These are phyloP conservation scores for Yamadazyma scolyti DNA, from an alignment of 805 yeast genomes.

Conservation along the genomic window DNA sequence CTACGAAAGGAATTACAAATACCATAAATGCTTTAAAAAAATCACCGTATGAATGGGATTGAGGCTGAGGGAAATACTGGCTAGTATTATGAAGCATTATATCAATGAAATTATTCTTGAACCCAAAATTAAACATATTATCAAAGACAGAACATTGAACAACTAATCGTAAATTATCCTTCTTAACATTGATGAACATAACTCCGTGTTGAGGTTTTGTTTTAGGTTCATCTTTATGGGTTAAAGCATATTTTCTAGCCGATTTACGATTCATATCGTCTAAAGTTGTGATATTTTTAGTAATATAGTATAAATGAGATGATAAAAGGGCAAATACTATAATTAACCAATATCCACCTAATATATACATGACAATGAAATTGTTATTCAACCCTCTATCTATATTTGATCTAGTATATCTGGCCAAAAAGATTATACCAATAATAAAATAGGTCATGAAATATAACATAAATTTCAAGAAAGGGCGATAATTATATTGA, in stretches of 20 bases:
- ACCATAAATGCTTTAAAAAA: constrained; percentile 14
- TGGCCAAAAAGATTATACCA: constrained; percentile 18
- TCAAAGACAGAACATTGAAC: constrained; percentile 28
- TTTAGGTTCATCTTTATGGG: neutral
- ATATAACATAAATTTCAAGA: constrained; percentile 48
- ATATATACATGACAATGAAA: constrained; percentile 43
- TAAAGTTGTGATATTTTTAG: constrained; percentile 51
- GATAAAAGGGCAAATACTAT: constrained; percentile 41
- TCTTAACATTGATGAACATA: constrained; percentile 8
- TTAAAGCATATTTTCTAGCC: constrained; percentile 21
- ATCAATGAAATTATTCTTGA: constrained; percentile 32
- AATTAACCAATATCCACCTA: constrained; percentile 42
- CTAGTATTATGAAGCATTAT: constrained; percentile 15
- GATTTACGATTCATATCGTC: constrained; percentile 48
- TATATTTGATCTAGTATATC: constrained; percentile 15
- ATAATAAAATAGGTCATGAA: constrained; percentile 33
- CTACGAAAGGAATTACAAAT: constrained; percentile 20
- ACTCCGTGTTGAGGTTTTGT: constrained; percentile 1
- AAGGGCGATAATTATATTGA: constrained; percentile 55
- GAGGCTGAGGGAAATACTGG: constrained; percentile 2
- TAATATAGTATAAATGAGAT: constrained; percentile 44
- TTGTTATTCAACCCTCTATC: constrained; percentile 39
- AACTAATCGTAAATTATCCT: constrained; percentile 25
- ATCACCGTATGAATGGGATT: constrained; percentile 8
- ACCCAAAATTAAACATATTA: constrained; percentile 35